phyloP scores from a whole-genome alignment of 306 rosid genomes.

The Abrus precatorius region DNA sequence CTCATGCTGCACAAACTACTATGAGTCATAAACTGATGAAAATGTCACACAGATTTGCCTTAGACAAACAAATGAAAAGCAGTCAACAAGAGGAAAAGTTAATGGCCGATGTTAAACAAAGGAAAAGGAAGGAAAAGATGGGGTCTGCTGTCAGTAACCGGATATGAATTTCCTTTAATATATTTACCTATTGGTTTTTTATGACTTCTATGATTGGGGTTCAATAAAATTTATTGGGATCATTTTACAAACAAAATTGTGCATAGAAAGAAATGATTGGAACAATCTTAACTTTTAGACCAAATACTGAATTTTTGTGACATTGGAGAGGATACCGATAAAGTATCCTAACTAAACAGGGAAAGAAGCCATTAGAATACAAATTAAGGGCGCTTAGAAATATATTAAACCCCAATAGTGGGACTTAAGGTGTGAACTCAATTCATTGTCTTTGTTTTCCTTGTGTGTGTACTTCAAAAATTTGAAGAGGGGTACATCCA shows the following conservation, averaged over 20 bases:
- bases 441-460: background rate
- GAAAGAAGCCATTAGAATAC: conserved; percentile 37
- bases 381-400: conserved; percentile 21
- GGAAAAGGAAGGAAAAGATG: conserved; percentile 47
- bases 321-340: conserved; percentile 54
- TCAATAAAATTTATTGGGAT: conserved; percentile 67
- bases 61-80: conserved; percentile 63
- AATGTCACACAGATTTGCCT: conserved; percentile 43
- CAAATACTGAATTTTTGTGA: conserved; percentile 50
- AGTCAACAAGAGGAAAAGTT: conserved; percentile 72
- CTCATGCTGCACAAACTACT: conserved; percentile 48
- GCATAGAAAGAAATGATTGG: conserved; percentile 75
- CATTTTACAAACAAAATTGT: conserved; percentile 65
- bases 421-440: background rate
- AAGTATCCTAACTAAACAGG: conserved; percentile 58
- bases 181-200: conserved; percentile 60
- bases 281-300: conserved; percentile 67
- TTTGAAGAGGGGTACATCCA: background rate
- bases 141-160: conserved; percentile 65
- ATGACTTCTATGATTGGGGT: conserved; percentile 77
- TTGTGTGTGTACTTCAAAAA: background rate
- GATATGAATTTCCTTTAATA: conserved; percentile 49
- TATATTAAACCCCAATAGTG: background rate
- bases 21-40: conserved; percentile 48
- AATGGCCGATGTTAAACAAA: conserved; percentile 42